Evolutionary conservation across 495 filamentous ascomycete genomes (phyloP).

Genomic region (Physcia stellaris): DNA sequence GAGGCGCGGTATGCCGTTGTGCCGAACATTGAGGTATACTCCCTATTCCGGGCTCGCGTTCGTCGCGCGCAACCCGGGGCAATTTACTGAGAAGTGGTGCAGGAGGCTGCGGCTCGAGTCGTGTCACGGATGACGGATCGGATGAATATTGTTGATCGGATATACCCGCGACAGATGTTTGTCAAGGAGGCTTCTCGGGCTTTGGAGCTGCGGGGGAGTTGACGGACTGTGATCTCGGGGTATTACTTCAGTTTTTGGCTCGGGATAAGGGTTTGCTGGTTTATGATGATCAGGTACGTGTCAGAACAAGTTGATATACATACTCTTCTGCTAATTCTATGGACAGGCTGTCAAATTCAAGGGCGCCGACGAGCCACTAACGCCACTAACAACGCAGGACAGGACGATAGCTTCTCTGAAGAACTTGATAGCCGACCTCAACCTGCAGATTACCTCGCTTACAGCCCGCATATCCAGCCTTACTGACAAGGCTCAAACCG

Average conservation of each 20-base stretch:
- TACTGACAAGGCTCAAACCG: conserved; percentile 45
- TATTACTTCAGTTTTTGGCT: conserved; percentile 58
- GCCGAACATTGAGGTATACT: conserved; percentile 36
- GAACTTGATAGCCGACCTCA: conserved; percentile 46
- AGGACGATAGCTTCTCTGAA: conserved; percentile 66
- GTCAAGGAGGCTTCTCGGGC: conserved; percentile 38
- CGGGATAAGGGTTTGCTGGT: conserved; percentile 51
- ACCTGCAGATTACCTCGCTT: conserved; percentile 49
- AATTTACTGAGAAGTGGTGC: conserved; percentile 29
- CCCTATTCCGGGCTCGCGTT: conserved; percentile 27
- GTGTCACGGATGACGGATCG: conserved; percentile 24
- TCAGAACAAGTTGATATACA: too few relatives aligned
- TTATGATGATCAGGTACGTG: conserved; percentile 47
- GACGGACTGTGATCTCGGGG: conserved; percentile 49
- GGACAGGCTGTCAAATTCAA: conserved; percentile 61
- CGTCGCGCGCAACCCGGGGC: too few relatives aligned
- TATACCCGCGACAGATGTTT: conserved; percentile 55
- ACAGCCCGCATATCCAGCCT: conserved; percentile 34
- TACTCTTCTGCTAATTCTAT: too few relatives aligned
- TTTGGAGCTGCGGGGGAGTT: conserved; percentile 37
- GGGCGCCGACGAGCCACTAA: conserved; percentile 24
- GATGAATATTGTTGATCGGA: conserved; percentile 32
- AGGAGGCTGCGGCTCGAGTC: conserved; percentile 27
- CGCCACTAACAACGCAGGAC: conserved; percentile 58
- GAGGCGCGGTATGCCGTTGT: conserved; percentile 31